Conservation (phyloP, 371 early-diverging fungal genomes). For the Thermomucor indicae-seudaticae region DNA sequence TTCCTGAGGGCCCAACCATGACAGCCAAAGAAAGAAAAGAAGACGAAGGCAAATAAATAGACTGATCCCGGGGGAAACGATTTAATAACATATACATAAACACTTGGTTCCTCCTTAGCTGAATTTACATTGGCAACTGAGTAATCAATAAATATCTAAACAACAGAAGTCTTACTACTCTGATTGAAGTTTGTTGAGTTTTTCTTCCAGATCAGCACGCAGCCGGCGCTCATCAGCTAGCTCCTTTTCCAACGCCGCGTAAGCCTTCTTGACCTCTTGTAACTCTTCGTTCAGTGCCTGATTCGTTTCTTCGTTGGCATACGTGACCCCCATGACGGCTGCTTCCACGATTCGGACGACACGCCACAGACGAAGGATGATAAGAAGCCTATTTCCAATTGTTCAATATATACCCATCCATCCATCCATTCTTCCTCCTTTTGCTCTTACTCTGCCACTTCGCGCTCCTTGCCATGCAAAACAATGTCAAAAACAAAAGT, state of each 20-base stretch:
- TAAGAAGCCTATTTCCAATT: slow-evolving; percentile 20
- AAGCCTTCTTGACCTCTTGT: slow-evolving; percentile 9
- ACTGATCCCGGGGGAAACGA: no score
- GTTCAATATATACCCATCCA: not conserved
- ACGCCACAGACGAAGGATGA: slow-evolving; percentile 49
- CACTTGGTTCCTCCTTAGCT: no score
- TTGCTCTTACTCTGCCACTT: slow-evolving; percentile 41
- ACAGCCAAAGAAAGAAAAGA: no score
- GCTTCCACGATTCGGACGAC: slow-evolving; percentile 45
- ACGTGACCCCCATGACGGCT: slow-evolving; percentile 30
- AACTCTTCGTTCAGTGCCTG: slow-evolving; percentile 14
- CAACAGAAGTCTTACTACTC: no score
- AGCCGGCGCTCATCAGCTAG: slow-evolving; percentile 19
- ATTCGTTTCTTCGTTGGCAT: slow-evolving; percentile 22
- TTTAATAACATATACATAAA: no score
- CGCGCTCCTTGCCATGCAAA: slow-evolving; percentile 44
- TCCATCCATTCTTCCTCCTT: not conserved
- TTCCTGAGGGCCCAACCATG: no score
- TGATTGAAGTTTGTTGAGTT: slow-evolving; percentile 1
- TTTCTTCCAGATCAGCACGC: not conserved
- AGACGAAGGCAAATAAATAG: no score
- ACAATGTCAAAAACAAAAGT: slow-evolving; percentile 40
- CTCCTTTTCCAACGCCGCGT: slow-evolving; percentile 17
- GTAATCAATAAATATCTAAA: no score
- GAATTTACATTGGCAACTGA: no score